Evolutionary conservation across 129 eudicot species (phyloP), one percentile per base, ranked within the genome.

Genomic region (Pulicaria dysenterica): DNA sequence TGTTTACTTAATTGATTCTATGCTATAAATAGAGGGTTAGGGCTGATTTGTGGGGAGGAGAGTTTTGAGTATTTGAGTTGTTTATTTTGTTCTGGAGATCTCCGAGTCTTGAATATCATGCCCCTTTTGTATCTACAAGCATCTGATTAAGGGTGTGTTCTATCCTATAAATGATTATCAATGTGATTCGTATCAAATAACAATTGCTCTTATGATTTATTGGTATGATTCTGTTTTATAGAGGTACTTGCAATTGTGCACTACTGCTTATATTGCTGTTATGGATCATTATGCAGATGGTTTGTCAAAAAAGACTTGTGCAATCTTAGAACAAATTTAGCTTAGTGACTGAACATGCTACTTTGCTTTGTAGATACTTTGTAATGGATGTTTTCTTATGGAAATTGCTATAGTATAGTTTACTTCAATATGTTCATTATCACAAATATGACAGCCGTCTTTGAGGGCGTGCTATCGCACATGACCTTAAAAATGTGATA

Each of bases 201-300:
- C 37, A 48, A 19, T 13, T 69, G 15, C 59, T 57, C 13, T 76
- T 38, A 53, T 67, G 67, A 45, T 50, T 3, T 75, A 66, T 43
- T 37, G 38, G n/a, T 67, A 45, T 66, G 31, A 65, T n/a, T n/a
- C 58, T 36, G 40, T 44, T 71, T 43, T n/a, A 3, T 54, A 14
- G 48, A 8, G 8, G 50, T 45, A 13, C 68, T 14, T 66, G 7
- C 50, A 24, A 34, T 62, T 63, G 40, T 49, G 61, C 70, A 61
- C 41, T 4, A 43, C n/a, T n/a, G n/a, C n/a, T 15, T 63, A 74
- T 40, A 54, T 42, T 19, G n/a, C n/a, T 8, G 8, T 39, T 16
- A 9, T 54, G 19, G 10, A 14, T 6, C 15, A 16, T 17, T 63
- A 53, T 49, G 13, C 17, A 63, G 40, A 51, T 50, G 15, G 48